Evolutionary conservation across 2,329 filamentous ascomycete species (phyloP), one percentile per base, ranked within the genome.

Genomic region (Talaromyces sp.): DNA sequence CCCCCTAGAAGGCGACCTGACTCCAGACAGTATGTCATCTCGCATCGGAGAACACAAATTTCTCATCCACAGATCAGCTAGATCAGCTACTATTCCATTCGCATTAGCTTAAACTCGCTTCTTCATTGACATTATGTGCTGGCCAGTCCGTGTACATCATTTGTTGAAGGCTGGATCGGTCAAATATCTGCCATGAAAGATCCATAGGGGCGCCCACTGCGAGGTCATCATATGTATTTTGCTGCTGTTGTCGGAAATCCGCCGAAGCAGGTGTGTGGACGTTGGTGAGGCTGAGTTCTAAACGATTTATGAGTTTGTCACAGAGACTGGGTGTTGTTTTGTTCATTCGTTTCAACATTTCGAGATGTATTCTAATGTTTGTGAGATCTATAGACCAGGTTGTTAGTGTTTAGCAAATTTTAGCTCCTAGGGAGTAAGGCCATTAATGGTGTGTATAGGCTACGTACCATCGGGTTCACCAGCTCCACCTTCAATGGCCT

Each of bases 311-410:
- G 31, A 59, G 45, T 56, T 56, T 56, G 17, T 56, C 37, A 25
- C 57, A 59, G 7, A 59, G 25, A 21, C 57, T 59, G 22, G 51
- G 37, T 22, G 52, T 52, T 39, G 57, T 35, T 37, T 52, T 56
- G 31, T 59, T 59, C 51, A 50, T 56, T 43, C 46, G 19, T 35
- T 46, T 59, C 19, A 59, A 33, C 53, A 59, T 59, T 56, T 59
- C 57, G 9, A 59, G 45, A 59, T 59, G 57, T 59, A 59, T 53
- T 45, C 57, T 54, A 31, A 59, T 59, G 21, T 59, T 52, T 35
- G 45, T 15, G n/a, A 59, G 52, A 41, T 59, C 43, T 59, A 50
- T 19, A 43, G 37, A 31, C 6, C n/a, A n/a, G 21, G 31, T 52
- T 31, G 41, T 48, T 39, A 22, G 25, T 25, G 11, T 22, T 13